Conservation (phyloP, 2,329 filamentous ascomycete genomes). For the Shiraia sp. region DNA sequence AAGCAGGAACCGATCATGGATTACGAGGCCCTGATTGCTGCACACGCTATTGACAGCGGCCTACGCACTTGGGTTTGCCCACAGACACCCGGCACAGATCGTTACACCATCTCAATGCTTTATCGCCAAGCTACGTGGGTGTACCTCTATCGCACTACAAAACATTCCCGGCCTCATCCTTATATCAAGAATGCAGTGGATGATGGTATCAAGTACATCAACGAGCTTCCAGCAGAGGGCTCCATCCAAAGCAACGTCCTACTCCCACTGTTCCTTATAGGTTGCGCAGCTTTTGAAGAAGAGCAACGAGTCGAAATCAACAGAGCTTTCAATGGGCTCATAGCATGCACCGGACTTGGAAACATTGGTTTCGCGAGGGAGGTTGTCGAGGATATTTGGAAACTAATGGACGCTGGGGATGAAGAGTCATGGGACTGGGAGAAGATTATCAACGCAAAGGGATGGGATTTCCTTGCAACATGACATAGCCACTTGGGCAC, state of each 20-base stretch:
- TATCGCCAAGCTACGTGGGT: constrained; percentile 67
- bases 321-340: constrained; percentile 58
- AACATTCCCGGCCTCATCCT: constrained; percentile 58
- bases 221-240: constrained; percentile 57
- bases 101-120: constrained; percentile 61
- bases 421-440: constrained; percentile 67
- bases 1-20: constrained; percentile 70
- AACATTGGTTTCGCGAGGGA: constrained; percentile 61
- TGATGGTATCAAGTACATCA: constrained; percentile 60
- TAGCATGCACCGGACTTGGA: constrained; percentile 60
- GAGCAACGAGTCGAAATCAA: constrained; percentile 60
- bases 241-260: constrained; percentile 63
- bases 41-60: constrained; percentile 73
- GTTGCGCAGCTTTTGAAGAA: constrained; percentile 62
- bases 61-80: constrained; percentile 75
- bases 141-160: constrained; percentile 65
- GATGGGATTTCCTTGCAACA: constrained; percentile 65
- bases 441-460: constrained; percentile 60
- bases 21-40: constrained; percentile 72
- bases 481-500: constrained; percentile 30
- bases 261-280: constrained; percentile 64
- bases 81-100: constrained; percentile 55
- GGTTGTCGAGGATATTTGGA: constrained; percentile 62
- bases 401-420: constrained; percentile 61
- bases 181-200: constrained; percentile 63